Evolutionary conservation across 257 asterid species (phyloP).

Genomic region (Nicotiana knightiana): DNA sequence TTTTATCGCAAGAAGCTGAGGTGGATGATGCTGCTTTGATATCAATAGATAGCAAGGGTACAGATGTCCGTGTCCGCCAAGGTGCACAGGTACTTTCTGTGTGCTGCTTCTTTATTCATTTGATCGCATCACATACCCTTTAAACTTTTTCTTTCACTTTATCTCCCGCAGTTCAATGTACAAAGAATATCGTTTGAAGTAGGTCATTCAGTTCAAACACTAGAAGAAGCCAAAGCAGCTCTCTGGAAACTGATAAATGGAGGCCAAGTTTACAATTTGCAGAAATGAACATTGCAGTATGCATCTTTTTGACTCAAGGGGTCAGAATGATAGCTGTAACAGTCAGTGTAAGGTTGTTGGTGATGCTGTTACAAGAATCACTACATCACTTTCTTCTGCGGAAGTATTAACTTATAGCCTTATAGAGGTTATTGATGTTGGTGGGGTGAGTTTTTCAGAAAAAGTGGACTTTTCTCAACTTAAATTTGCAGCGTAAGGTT

Average conservation of each 20-base stretch:
- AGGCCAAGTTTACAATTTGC: conserved; percentile 56
- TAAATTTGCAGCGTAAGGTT: not conserved
- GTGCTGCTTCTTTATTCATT: not conserved
- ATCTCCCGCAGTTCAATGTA: conserved; percentile 49
- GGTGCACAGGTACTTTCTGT: conserved; percentile 65
- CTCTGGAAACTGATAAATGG: conserved; percentile 55
- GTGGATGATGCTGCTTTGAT: conserved; percentile 93
- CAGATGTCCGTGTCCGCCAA: conserved; percentile 87
- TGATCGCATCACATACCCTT: not conserved
- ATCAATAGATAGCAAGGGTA: conserved; percentile 86
- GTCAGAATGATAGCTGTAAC: not conserved
- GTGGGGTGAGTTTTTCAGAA: not conserved
- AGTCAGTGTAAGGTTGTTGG: not conserved
- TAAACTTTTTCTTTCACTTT: not conserved
- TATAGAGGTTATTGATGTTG: not conserved
- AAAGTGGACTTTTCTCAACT: not conserved
- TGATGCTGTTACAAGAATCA: not conserved
- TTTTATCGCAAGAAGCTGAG: conserved; percentile 70
- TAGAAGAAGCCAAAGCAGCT: conserved; percentile 84
- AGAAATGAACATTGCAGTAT: conserved; percentile 21
- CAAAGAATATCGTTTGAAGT: conserved; percentile 79
- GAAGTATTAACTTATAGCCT: not conserved
- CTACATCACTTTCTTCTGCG: not conserved
- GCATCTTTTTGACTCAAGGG: not conserved
- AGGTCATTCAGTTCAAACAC: conserved; percentile 63